Evolutionary conservation across 2,329 filamentous ascomycete genomes (phyloP), one percentile per base, ranked within the genome.

Genomic region (Pseudocercospora fuligena): DNA sequence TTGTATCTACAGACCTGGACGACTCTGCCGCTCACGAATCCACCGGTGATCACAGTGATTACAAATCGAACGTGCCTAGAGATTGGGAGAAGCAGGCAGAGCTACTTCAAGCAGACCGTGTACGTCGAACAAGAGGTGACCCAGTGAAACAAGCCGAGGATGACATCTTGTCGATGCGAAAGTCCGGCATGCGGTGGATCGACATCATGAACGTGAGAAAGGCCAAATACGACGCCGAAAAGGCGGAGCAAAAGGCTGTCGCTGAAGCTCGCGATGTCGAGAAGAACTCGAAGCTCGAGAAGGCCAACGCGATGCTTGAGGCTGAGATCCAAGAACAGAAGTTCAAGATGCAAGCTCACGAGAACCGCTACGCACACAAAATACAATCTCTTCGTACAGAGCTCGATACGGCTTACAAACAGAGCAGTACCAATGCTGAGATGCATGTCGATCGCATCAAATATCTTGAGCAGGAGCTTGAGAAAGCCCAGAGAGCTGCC

Each of bases 21-120:
- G 74, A 77, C 54, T 71, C 73, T 21, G 73, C 74, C 14, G 74
- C 75, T 4, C 73, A 76, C 57, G 74, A 77, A 60, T 75, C 74
- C 3, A 76, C 74, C 8, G 69, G 69, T 12, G 75, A 76, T 56
- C 58, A 67, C 43, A 61, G 70, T 21, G 64, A 70, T 5, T 63
- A 66, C 64, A 59, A 63, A 12, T 49, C 60, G 25, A 69, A 60
- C 23, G 60, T 77, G 6, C 75, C 75, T 3, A 71, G 64, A 46
- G 66, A 70, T 21, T 75, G 73, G 74, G 57, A 68, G 5, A 63
- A 74, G 58, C 70, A 73, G 47, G 71, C 70, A 16, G 72, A 75
- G 21, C 36, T 76, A 5, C 65, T 76, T 12, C 75, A 75, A 65
- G 69, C 74, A 14, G 67, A 75, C 25, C 74, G 75, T 40, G 59